Conservation (phyloP, 148 eudicot genomes). For the Agrostemma githago region DNA sequence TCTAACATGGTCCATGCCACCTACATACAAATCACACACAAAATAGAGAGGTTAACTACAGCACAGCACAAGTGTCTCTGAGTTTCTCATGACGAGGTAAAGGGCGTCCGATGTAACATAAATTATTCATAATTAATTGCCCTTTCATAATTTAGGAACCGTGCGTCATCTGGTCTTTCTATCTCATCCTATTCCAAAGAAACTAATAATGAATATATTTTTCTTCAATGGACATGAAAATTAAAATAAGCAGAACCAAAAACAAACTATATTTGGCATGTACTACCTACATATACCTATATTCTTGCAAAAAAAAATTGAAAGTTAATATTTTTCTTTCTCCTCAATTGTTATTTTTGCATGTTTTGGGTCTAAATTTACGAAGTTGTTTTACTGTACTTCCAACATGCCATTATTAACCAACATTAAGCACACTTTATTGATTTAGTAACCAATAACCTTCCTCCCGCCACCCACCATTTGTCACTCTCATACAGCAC, state of each 20-base stretch:
- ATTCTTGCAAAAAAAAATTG: too few relatives aligned
- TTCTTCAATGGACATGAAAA: not conserved
- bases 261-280: not conserved
- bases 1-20: constrained; percentile 95
- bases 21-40: constrained; percentile 36
- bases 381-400: too few relatives aligned
- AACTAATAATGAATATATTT: too few relatives aligned
- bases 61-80: not conserved
- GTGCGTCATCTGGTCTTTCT: not conserved
- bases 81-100: not conserved
- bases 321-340: too few relatives aligned
- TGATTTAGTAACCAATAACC: too few relatives aligned
- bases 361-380: too few relatives aligned
- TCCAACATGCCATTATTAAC: too few relatives aligned
- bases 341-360: too few relatives aligned
- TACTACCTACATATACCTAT: not conserved
- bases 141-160: not conserved
- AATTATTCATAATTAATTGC: not conserved
- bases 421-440: too few relatives aligned
- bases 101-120: not conserved
- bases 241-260: not conserved
- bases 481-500: too few relatives aligned
- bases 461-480: too few relatives aligned
- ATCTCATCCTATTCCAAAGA: not conserved
- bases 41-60: not conserved